phyloP scores from a whole-genome alignment of 2,329 filamentous ascomycete genomes.

The Xylaria sp. region DNA sequence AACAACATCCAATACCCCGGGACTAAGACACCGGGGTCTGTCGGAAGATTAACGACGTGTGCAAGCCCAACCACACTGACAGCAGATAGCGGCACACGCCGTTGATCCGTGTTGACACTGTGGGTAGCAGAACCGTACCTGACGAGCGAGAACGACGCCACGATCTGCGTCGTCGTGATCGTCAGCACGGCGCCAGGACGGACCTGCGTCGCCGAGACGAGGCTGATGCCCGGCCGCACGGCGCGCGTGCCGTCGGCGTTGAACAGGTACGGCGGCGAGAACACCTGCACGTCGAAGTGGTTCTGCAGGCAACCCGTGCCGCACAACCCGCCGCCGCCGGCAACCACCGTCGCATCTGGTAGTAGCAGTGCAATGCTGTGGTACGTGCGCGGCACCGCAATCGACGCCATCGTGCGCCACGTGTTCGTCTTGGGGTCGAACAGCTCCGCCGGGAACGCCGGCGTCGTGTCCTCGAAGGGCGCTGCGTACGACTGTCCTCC shows the following conservation, averaged over 20 bases:
- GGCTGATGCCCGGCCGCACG: slow-evolving; percentile 47
- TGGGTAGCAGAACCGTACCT: slow-evolving; percentile 54
- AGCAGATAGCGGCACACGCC: slow-evolving; percentile 49
- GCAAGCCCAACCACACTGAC: slow-evolving; percentile 31
- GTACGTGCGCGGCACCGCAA: slow-evolving; percentile 48
- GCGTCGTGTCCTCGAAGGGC: slow-evolving; percentile 47
- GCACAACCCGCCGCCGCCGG: slow-evolving; percentile 57
- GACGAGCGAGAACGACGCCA: slow-evolving; percentile 48
- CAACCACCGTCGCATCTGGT: slow-evolving; percentile 51
- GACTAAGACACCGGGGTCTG: slow-evolving; percentile 50
- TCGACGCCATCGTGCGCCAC: slow-evolving; percentile 42
- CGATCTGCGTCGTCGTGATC: slow-evolving; percentile 39
- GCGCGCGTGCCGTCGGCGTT: slow-evolving; percentile 45
- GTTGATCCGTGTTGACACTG: slow-evolving; percentile 58
- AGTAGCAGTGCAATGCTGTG: slow-evolving; percentile 52
- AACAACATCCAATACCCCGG: slow-evolving; percentile 58
- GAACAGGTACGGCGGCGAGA: slow-evolving; percentile 57
- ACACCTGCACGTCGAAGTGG: slow-evolving; percentile 58
- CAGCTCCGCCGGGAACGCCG: slow-evolving; percentile 47
- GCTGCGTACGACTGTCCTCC: slow-evolving; percentile 47
- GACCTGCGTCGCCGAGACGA: slow-evolving; percentile 39
- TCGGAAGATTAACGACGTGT: slow-evolving; percentile 47
- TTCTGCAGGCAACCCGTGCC: slow-evolving; percentile 49
- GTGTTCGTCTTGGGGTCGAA: slow-evolving; percentile 46
- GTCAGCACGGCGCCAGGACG: slow-evolving; percentile 43